Evolutionary conservation across 2,329 filamentous ascomycete genomes (phyloP).

Genomic region (Stachybotrys chartarum): DNA sequence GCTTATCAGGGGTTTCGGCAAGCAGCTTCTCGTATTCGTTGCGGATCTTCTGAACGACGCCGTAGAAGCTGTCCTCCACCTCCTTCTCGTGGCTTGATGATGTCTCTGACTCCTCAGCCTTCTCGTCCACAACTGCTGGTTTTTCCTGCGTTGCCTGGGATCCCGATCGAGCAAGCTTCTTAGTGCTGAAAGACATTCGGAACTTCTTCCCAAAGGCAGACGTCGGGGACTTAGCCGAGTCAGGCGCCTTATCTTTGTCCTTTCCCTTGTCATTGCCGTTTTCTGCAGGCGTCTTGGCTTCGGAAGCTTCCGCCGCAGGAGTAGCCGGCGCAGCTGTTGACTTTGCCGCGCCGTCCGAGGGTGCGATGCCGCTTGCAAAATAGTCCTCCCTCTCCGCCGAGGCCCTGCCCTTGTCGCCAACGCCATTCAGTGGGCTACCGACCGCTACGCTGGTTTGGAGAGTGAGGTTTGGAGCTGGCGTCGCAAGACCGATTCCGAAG

Average conservation of each 20-base stretch:
- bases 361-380: conserved; percentile 58
- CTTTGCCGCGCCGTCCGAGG: conserved; percentile 38
- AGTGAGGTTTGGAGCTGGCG: conserved; percentile 39
- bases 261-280: conserved; percentile 40
- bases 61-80: conserved; percentile 68
- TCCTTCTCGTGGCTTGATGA: conserved; percentile 62
- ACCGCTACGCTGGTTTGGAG: conserved; percentile 38
- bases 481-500: conserved; percentile 70
- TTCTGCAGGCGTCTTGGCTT: conserved; percentile 42
- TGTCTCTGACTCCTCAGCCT: conserved; percentile 59
- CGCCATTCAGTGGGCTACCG: conserved; percentile 26
- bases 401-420: conserved; percentile 47
- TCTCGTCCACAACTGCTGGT: conserved; percentile 67
- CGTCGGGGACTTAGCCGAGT: conserved; percentile 48
- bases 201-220: conserved; percentile 82
- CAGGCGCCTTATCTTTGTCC: conserved; percentile 34
- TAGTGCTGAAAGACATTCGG: conserved; percentile 73
- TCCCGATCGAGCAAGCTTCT: conserved; percentile 69
- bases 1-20: conserved; percentile 43
- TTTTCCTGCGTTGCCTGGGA: conserved; percentile 58
- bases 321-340: conserved; percentile 39
- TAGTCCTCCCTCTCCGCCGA: conserved; percentile 68
- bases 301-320: conserved; percentile 36
- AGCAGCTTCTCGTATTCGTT: conserved; percentile 66
- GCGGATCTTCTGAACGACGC: conserved; percentile 65